Base-by-base conservation (phyloP, 306 rosid species). In the Pachyrhizus erosus region DNA sequence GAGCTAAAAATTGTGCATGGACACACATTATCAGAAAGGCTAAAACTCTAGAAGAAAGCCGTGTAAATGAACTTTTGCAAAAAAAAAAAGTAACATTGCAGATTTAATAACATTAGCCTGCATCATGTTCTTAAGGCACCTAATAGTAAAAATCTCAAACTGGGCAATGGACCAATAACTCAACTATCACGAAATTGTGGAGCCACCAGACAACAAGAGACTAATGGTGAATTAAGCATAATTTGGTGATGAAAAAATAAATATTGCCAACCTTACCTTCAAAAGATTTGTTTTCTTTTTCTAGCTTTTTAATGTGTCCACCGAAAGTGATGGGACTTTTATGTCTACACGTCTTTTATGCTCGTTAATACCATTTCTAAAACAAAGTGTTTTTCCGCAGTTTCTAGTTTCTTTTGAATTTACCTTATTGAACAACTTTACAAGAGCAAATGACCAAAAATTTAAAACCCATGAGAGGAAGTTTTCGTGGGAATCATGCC, bases 191-290 rank as follows among this genome's bases (percentile, higher is more conserved):
- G 48, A 58, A 84, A 75, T 76, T 27, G 49, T 80, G 31, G 51
- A 58, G 70, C 65, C 79, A 85, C 76, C 17, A 31, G 40, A 70
- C 54, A 40, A 29, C n/a, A 85, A 51, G 70, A 57, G 57, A 26
- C 79, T 67, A 73, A 24, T 58, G n/a, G 14, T 24, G 84, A 70
- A 66, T 73, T 73, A 66, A 62, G 21, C 79, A 20, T 27, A 14
- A 23, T 18, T 33, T 46, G 62, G 46, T 12, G 33, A 43, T 31
- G 65, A 46, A 34, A 13, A 42, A 80, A 76, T 46, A 62, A 76
- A 81, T 61, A 70, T 75, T 42, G 84, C 89, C 87, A 58, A 85
- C 82, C 82, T 81, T 27, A 75, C 54, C 81, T 62, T 14, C 37
- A 70, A 46, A 5, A 73, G 8, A 18, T 81, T 64, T 13, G 48